Evolutionary conservation across 768 basidiomycete genomes (phyloP), one percentile per base, ranked within the genome.

Genomic region (Erythrobasidium yunnanense): DNA sequence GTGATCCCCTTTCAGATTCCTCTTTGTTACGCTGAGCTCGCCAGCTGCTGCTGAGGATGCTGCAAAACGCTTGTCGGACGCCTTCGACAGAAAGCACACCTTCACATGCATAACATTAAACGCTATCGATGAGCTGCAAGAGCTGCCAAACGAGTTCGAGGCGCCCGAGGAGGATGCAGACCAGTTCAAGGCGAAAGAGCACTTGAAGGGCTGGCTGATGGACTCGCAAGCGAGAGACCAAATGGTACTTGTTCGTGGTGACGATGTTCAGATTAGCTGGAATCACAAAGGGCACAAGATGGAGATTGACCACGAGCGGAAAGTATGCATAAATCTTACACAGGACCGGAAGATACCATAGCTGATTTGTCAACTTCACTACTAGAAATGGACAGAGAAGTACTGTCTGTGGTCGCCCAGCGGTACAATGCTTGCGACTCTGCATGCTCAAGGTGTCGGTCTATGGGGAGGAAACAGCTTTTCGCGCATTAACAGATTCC

Each of bases 371-470:
- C 0, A 7, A 42, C 17, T 18, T 27, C 7, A 1, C 2, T 38
- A 1, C 30, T 72, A 90, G 88, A 87, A 87, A 75, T 96, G 95
- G 90, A 95, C 89, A 73, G 91, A 97, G 74, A 83, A 93, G 55
- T 99, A 93, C 77, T 85, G 90, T 20, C 86, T 87, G 30, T 99
- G 95, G 95, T 97, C 95, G 22, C 92, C 92, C 20, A 81, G 87
- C 57, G 95, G 95, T 33, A 96, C 92, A n/a, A 89, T 86, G 74
- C 81, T 97, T 68, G 86, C 90, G 38, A 91, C 93, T 1, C 82
- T 96, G 51, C 92, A 96, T 75, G 84, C 90, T 42, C 91, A 90
- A 76, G 95, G 95, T 76, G 88, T 96, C 66, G 87, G 89, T 30
- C 80, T 97, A 35, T 97, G 92, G 90, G 93, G 90, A 52, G 95